Percentiles rank a stretch among this genome's conserved stretches.
phyloP scores from a whole-genome alignment of 805 yeast species.

The Myxozyma udenii region DNA sequence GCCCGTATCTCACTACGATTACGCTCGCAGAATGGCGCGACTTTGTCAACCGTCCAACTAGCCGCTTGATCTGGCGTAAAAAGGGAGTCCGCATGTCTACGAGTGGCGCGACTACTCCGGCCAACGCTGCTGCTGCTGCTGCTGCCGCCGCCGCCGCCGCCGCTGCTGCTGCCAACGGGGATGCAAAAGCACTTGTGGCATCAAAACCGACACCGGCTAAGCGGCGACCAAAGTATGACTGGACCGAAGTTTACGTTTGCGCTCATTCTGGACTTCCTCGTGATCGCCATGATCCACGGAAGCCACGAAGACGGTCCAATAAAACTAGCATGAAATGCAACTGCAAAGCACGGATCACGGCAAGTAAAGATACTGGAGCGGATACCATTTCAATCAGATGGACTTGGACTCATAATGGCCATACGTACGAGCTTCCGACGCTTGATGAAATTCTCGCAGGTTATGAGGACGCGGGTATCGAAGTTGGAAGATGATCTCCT shows the following conservation, averaged over 20 bases:
- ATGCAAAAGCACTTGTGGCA: background rate
- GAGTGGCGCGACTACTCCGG: no score
- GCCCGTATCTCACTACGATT: constrained; percentile 7
- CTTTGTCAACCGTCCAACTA: constrained; percentile 4
- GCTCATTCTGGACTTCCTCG: constrained; percentile 13
- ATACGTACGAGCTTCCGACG: constrained; percentile 4
- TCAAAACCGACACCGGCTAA: background rate
- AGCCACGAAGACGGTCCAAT: constrained; percentile 12
- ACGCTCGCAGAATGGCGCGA: constrained; percentile 5
- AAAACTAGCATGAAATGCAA: constrained; percentile 14
- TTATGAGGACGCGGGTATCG: no score
- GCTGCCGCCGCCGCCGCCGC: no score
- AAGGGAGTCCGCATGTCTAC: constrained; percentile 5
- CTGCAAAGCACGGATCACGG: constrained; percentile 14
- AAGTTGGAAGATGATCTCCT: no score
- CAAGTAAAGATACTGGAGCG: background rate
- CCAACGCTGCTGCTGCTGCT: no score
- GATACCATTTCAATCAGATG: constrained; percentile 7
- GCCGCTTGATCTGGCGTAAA: constrained; percentile 10
- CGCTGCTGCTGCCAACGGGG: background rate
- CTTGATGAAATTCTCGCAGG: no score
- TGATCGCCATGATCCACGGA: constrained; percentile 20
- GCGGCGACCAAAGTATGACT: constrained; percentile 45
- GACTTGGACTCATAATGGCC: constrained; percentile 12
- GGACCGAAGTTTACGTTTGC: constrained; percentile 17